Percentiles rank a stretch among this genome's conserved stretches.
These are phyloP conservation scores for Colletotrichum lindemuthianum DNA, from an alignment of 2,329 filamentous ascomycete species.

Conservation along the genomic window DNA sequence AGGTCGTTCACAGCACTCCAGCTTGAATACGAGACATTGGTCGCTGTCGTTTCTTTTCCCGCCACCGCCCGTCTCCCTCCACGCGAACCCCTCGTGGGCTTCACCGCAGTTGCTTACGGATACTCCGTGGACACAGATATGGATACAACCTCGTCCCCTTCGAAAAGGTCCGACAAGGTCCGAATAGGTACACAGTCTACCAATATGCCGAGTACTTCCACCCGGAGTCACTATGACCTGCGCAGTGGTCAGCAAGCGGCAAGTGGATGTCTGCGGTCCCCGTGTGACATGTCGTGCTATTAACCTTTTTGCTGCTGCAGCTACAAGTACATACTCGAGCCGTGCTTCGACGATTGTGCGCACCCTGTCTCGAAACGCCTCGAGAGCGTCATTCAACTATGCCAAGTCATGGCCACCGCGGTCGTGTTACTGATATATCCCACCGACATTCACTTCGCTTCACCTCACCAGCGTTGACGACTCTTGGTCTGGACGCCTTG, in stretches of 20 bases:
- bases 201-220: too few species aligned
- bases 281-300: constrained; percentile 35
- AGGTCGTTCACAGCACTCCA: neutral
- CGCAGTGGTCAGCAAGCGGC: neutral
- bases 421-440: neutral
- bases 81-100: constrained; percentile 24
- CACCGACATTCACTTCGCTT: neutral
- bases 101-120: too few species aligned
- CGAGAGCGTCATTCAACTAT: constrained; percentile 15
- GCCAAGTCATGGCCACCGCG: constrained; percentile 5
- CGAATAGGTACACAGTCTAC: too few species aligned
- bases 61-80: constrained; percentile 5
- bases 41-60: constrained; percentile 24
- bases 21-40: constrained; percentile 18
- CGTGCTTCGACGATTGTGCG: constrained; percentile 20
- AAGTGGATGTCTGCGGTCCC: constrained; percentile 6
- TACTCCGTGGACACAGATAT: too few species aligned
- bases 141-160: neutral
- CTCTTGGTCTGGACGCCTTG: neutral
- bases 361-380: constrained; percentile 33
- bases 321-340: neutral
- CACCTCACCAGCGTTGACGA: too few species aligned
- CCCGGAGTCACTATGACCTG: too few species aligned
- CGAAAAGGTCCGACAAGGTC: neutral
- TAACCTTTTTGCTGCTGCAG: constrained; percentile 33